Conservation (phyloP, 495 filamentous ascomycete genomes). For the Xylaria nigripes region DNA sequence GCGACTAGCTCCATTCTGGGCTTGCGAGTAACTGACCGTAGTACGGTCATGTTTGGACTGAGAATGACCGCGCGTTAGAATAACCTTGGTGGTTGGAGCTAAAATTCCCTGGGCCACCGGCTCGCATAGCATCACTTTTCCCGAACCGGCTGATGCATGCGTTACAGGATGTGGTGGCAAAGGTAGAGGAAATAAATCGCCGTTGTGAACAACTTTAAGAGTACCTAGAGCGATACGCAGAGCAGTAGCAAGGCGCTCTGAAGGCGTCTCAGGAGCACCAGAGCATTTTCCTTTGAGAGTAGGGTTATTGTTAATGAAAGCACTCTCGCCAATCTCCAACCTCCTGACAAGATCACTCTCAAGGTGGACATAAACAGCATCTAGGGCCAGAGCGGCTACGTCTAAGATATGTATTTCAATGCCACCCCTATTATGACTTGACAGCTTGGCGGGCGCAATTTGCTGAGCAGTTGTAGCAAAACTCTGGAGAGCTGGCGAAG, state of each 20-base stretch:
- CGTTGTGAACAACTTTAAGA: slow-evolving; percentile 69
- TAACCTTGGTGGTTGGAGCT: slow-evolving; percentile 56
- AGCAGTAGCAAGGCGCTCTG: slow-evolving; percentile 65
- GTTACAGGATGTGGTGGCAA: slow-evolving; percentile 83
- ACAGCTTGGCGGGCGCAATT: slow-evolving; percentile 54
- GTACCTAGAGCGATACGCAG: slow-evolving; percentile 63
- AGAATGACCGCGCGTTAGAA: slow-evolving; percentile 52
- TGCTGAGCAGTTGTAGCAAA: slow-evolving; percentile 57
- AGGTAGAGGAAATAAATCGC: slow-evolving; percentile 75
- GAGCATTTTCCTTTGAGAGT: slow-evolving; percentile 21
- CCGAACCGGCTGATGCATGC: slow-evolving; percentile 73
- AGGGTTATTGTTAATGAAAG: slow-evolving; percentile 45
- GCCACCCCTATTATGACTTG: slow-evolving; percentile 48
- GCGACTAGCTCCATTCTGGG: slow-evolving; percentile 55
- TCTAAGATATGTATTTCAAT: slow-evolving; percentile 79
- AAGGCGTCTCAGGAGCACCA: slow-evolving; percentile 36
- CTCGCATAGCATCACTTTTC: slow-evolving; percentile 66
- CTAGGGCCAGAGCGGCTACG: slow-evolving; percentile 67
- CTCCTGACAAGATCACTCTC: slow-evolving; percentile 62
- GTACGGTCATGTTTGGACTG: slow-evolving; percentile 36
- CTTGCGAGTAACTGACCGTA: slow-evolving; percentile 22
- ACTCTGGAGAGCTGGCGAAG: slow-evolving; percentile 66
- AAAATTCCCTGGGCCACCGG: slow-evolving; percentile 79
- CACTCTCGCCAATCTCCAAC: slow-evolving; percentile 49
- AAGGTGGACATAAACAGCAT: slow-evolving; percentile 76